Base-by-base conservation (phyloP, 805 yeast species). In the Starmerella gropengiesseri region DNA sequence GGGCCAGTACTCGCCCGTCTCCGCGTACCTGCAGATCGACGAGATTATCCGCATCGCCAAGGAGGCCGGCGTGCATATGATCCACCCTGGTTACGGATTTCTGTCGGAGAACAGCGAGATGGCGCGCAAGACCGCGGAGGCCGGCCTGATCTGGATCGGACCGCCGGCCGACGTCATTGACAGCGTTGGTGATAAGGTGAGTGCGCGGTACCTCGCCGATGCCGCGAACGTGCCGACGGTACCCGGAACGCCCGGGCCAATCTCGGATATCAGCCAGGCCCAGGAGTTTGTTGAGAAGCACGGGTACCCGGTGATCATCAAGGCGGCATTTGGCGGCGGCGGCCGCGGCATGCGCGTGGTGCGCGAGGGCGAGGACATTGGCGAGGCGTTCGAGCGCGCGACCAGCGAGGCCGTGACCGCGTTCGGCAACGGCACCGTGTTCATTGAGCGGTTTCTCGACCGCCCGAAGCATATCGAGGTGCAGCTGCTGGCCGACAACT, bases 281-380 rank as follows among this genome's bases (percentile, higher is more conserved):
- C 56, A 66, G 51, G 78, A 62, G 7, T 89, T 89, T 59, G 96
- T 87, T 28, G 74, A 67, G 34, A 59, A 85, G 65, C 73, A 89
- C 63, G 98, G 98, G 25, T 87, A 63, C 67, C 98, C 98, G 7
- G 97, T 91, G 37, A 89, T 89, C 65, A 86, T 89, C 67, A 89
- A 89, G 67, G 98, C 98, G 36, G 98, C 98, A 29, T 91, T 82
- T 60, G 98, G 98, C 63, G 98, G 98, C 68, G 98, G 98, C 72
- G 98, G 98, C 60, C 78, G 97, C 68, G 98, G 98, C 74, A 91
- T 89, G 97, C 79, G 98, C 69, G 98, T 89, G 40, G 98, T 89
- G 34, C 73, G 93, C 59, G 95, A 89, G 65, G 96, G 95, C 56
- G 98, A 91, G 55, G 84, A 79, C 62, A 75, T 89, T 46, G 79